Percentiles rank a stretch among this genome's conserved stretches.
Conservation (phyloP, 106 monocot species). For the Gastrodia elata region DNA sequence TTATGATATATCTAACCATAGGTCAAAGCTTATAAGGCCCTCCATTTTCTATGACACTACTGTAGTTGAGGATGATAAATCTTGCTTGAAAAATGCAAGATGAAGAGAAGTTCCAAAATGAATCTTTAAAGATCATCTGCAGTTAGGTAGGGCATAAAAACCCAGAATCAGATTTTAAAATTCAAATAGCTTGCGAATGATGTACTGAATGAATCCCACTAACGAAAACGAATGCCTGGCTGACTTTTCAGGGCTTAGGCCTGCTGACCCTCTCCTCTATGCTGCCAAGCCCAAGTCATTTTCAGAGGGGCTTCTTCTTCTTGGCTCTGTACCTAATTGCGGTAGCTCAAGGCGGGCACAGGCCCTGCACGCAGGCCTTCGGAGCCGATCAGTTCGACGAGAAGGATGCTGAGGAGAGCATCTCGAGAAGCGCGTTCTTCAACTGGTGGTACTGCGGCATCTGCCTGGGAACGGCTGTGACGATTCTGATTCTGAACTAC, state of each 20-base stretch:
- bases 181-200: too few relatives aligned
- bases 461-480: constrained; percentile 12
- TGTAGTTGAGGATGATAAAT: too few relatives aligned
- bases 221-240: background rate
- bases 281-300: constrained; percentile 15
- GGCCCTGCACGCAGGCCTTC: constrained; percentile 73
- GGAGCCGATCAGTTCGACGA: constrained; percentile 86
- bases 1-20: too few relatives aligned
- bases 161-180: too few relatives aligned
- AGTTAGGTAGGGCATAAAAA: too few relatives aligned
- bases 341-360: constrained; percentile 67
- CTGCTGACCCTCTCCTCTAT: constrained; percentile 45
- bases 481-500: constrained; percentile 28
- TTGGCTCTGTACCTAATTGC: constrained; percentile 54
- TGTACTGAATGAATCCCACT: background rate
- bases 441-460: constrained; percentile 74
- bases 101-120: too few relatives aligned
- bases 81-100: too few relatives aligned
- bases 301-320: constrained; percentile 45
- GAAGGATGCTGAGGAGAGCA: constrained; percentile 40
- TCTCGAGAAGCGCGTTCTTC: constrained; percentile 59
- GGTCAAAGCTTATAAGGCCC: too few relatives aligned
- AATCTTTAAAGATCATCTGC: too few relatives aligned
- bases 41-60: too few relatives aligned
- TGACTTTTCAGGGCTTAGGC: constrained; percentile 32